phyloP scores from a whole-genome alignment of 768 basidiomycete genomes.

The Suillus paluster region DNA sequence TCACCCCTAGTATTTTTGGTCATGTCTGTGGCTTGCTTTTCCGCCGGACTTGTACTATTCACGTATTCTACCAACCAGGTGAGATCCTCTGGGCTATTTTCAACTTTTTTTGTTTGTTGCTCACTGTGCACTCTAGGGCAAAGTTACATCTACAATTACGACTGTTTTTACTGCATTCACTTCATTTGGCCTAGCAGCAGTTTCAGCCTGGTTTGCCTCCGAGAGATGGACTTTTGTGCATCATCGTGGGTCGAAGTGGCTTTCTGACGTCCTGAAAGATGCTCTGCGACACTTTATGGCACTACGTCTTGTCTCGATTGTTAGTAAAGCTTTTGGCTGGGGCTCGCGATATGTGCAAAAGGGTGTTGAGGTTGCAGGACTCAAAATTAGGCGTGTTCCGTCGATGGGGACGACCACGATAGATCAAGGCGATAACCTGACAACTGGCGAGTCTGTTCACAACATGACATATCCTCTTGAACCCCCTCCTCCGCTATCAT shows the following conservation, averaged over 20 bases:
- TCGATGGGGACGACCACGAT: constrained; percentile 6
- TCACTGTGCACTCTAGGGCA: constrained; percentile 40
- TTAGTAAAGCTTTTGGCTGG: not conserved
- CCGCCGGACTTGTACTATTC: constrained; percentile 75
- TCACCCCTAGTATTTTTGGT: constrained; percentile 84
- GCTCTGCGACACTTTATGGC: constrained; percentile 40
- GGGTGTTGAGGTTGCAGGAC: constrained; percentile 8
- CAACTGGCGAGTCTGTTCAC: not conserved
- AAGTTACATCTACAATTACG: constrained; percentile 63
- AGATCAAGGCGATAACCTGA: constrained; percentile 10
- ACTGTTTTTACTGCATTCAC: constrained; percentile 75
- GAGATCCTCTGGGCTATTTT: constrained; percentile 15
- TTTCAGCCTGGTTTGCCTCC: constrained; percentile 75
- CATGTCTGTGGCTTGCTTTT: constrained; percentile 82
- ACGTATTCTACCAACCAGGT: constrained; percentile 76
- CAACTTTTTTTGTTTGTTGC: no score
- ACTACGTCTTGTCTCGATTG: constrained; percentile 32
- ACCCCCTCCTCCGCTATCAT: constrained; percentile 5
- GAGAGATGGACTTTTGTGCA: constrained; percentile 68
- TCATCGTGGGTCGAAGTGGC: constrained; percentile 72
- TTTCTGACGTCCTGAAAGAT: constrained; percentile 62
- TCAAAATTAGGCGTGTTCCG: constrained; percentile 2
- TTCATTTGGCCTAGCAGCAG: constrained; percentile 70
- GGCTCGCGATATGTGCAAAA: constrained; percentile 8
- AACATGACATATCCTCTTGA: constrained; percentile 10